Percentiles rank a stretch among this genome's conserved stretches.
phyloP scores from a whole-genome alignment of 1,284 basidiomycete genomes.

The Mycosarcoma mackinlayi region DNA sequence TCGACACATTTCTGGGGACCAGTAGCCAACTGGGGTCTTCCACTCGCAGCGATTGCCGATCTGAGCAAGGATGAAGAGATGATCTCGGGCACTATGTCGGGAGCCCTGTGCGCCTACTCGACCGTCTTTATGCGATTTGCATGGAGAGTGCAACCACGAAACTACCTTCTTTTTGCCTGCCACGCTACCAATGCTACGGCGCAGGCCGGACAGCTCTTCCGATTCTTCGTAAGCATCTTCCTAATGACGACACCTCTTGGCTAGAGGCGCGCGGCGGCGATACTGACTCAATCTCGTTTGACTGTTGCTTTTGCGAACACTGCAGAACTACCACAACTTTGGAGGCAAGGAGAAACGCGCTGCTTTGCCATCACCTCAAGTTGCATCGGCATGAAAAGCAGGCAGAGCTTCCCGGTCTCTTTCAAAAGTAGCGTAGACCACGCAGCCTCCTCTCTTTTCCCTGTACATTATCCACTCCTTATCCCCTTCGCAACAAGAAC shows the following conservation, averaged over 20 bases:
- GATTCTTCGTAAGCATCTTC: constrained; percentile 59
- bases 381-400: constrained; percentile 48
- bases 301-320: neutral
- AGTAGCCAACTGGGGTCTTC: constrained; percentile 67
- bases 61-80: constrained; percentile 65
- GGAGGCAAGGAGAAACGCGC: constrained; percentile 51
- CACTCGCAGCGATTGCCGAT: constrained; percentile 65
- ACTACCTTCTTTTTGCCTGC: constrained; percentile 66
- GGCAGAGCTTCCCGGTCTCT: no score
- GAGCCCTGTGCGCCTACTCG: constrained; percentile 62
- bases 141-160: constrained; percentile 65
- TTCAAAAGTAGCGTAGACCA: neutral
- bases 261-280: no score
- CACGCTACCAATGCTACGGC: constrained; percentile 65
- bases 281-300: no score
- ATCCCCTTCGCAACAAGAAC: neutral
- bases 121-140: constrained; percentile 67
- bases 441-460: neutral
- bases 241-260: no score
- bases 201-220: constrained; percentile 53
- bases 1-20: constrained; percentile 69
- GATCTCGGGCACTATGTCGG: constrained; percentile 66
- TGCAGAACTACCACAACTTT: constrained; percentile 59
- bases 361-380: constrained; percentile 21
- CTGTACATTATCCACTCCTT: constrained; percentile 7